Conservation (phyloP, 768 basidiomycete genomes). For the Tricholoma flavovirens region DNA sequence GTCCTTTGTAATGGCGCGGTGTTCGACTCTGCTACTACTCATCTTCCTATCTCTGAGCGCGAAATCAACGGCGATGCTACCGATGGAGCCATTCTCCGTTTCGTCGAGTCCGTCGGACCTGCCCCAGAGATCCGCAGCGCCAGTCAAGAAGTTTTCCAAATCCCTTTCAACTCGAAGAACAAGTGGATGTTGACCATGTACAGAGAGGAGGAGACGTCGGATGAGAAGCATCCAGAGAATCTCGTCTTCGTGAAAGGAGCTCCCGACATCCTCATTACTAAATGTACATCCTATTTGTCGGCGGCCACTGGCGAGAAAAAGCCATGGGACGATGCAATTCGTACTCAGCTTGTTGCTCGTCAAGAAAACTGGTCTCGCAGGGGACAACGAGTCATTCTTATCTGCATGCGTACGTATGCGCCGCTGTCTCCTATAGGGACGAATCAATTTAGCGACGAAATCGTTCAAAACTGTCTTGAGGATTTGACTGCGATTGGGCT, state of each 20-base stretch:
- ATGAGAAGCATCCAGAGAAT: conserved; percentile 9
- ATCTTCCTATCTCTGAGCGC: conserved; percentile 25
- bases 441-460: conserved; percentile 24
- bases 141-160: conserved; percentile 26
- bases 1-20: conserved; percentile 54
- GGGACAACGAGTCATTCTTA: conserved; percentile 49
- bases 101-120: conserved; percentile 26
- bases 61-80: conserved; percentile 43
- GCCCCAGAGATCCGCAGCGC: conserved; percentile 17
- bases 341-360: conserved; percentile 14
- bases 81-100: conserved; percentile 49
- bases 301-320: conserved; percentile 15
- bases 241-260: conserved; percentile 52
- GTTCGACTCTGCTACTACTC: conserved; percentile 32
- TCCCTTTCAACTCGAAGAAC: conserved; percentile 45
- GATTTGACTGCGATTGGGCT: conserved; percentile 45
- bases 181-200: conserved; percentile 54
- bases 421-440: conserved; percentile 17
- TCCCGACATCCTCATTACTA: conserved; percentile 45
- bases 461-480: conserved; percentile 30
- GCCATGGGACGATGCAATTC: conserved; percentile 21
- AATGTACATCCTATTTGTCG: conserved; percentile 25
- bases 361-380: conserved; percentile 39
- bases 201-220: conserved; percentile 4
- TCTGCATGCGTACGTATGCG: conserved; percentile 28